phyloP scores from a whole-genome alignment of 345 rosid genomes.

The Turnera subulata region DNA sequence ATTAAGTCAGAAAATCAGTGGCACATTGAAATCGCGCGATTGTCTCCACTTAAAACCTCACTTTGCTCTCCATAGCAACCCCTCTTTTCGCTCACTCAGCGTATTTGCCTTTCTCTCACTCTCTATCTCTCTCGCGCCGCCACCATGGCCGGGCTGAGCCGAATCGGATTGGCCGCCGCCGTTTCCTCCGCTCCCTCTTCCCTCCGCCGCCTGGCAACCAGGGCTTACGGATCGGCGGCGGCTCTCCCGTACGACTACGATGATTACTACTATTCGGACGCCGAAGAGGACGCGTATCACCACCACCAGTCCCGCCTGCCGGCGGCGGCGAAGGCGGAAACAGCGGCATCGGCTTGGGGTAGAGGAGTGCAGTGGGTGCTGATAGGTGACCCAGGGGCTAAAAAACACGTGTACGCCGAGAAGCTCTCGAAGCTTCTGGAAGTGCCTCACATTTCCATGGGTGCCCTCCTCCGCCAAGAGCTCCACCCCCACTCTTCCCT shows the following conservation, averaged over 20 bases:
- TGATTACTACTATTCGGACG: slow-evolving; percentile 13
- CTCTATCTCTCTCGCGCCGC: slow-evolving; percentile 25
- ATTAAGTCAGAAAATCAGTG: slow-evolving; percentile 1
- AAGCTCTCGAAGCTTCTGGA: slow-evolving; percentile 74
- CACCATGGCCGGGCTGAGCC: slow-evolving; percentile 60
- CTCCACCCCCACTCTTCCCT: slow-evolving; percentile 69
- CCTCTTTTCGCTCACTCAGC: slow-evolving; percentile 2
- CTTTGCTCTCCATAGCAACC: neutral
- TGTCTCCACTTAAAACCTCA: slow-evolving; percentile 33
- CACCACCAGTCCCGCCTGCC: too few species aligned
- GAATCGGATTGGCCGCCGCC: slow-evolving; percentile 27
- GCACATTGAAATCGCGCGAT: neutral
- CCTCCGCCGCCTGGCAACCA: slow-evolving; percentile 14
- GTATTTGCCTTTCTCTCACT: neutral
- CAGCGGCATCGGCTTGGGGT: slow-evolving; percentile 25
- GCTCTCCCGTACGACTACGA: slow-evolving; percentile 48
- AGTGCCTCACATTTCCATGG: slow-evolving; percentile 95
- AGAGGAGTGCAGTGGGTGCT: slow-evolving; percentile 97
- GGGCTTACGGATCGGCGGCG: slow-evolving; percentile 62
- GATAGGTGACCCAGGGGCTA: slow-evolving; percentile 71
- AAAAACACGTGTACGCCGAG: slow-evolving; percentile 72
- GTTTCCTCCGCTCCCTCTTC: slow-evolving; percentile 15
- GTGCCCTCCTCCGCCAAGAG: slow-evolving; percentile 77
- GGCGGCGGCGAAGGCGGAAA: slow-evolving; percentile 27
- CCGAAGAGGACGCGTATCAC: neutral